phyloP scores from a whole-genome alignment of 2,329 filamentous ascomycete genomes.

The Chaetomiaceae sp. region DNA sequence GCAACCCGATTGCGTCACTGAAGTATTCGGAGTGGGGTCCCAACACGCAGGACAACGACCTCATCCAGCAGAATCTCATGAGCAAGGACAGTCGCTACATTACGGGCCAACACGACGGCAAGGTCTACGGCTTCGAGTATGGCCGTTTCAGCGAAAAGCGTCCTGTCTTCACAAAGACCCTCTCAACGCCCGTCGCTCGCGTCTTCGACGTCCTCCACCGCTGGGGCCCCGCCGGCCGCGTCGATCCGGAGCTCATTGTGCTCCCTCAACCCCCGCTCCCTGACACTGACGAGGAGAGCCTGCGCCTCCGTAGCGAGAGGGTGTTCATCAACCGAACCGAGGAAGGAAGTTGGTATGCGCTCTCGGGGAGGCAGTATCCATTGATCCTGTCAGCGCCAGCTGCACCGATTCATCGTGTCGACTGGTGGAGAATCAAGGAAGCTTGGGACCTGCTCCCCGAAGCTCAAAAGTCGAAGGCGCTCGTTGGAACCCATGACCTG shows the following conservation, averaged over 20 bases:
- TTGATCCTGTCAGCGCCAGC: slow-evolving; percentile 65
- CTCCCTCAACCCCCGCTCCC: slow-evolving; percentile 79
- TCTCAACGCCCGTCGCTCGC: slow-evolving; percentile 73
- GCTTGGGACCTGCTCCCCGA: slow-evolving; percentile 35
- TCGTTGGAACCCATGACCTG: slow-evolving; percentile 69
- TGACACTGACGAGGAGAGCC: slow-evolving; percentile 43
- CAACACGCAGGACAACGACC: slow-evolving; percentile 84
- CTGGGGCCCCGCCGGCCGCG: slow-evolving; percentile 54
- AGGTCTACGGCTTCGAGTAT: slow-evolving; percentile 74
- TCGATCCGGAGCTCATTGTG: slow-evolving; percentile 72
- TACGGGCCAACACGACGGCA: slow-evolving; percentile 79
- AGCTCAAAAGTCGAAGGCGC: slow-evolving; percentile 51
- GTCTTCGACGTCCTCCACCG: slow-evolving; percentile 86
- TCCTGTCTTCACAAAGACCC: slow-evolving; percentile 61
- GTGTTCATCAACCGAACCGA: slow-evolving; percentile 86
- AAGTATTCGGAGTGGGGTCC: slow-evolving; percentile 93
- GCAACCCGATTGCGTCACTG: slow-evolving; percentile 77
- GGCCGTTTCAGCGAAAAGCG: slow-evolving; percentile 46
- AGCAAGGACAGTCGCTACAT: slow-evolving; percentile 88
- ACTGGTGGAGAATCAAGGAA: slow-evolving; percentile 44
- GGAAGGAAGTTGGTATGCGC: slow-evolving; percentile 85
- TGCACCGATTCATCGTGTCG: slow-evolving; percentile 40
- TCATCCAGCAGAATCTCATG: slow-evolving; percentile 73
- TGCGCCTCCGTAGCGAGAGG: slow-evolving; percentile 53
- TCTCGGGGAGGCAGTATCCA: slow-evolving; percentile 83